phyloP scores from a whole-genome alignment of 352 stramenopile species.

The Phytophthora syringae region DNA sequence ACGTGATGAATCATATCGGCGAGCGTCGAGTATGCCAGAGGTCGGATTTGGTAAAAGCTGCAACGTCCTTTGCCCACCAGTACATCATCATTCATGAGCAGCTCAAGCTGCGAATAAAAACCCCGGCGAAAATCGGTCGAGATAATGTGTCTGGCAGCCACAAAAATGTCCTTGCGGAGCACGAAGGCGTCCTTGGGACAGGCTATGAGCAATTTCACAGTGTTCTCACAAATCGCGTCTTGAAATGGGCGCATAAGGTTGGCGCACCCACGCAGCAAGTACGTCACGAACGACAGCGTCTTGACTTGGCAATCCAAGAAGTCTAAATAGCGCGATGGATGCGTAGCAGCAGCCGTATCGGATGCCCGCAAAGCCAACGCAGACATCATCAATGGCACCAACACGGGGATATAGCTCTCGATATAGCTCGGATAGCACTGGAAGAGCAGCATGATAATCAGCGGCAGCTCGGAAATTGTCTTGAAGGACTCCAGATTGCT shows the following conservation, averaged over 20 bases:
- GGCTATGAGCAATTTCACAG: slow-evolving; percentile 95
- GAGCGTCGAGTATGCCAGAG: slow-evolving; percentile 96
- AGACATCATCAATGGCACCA: slow-evolving; percentile 98
- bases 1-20: slow-evolving; percentile 99
- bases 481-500: slow-evolving; percentile 93
- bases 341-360: slow-evolving; percentile 55
- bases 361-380: slow-evolving; percentile 89
- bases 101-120: slow-evolving; percentile 95
- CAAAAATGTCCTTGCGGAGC: slow-evolving; percentile 96
- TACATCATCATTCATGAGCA: slow-evolving; percentile 96
- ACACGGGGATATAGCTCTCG: slow-evolving; percentile 93
- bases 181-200: slow-evolving; percentile 96
- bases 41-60: slow-evolving; percentile 91
- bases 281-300: slow-evolving; percentile 98
- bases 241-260: slow-evolving; percentile 95
- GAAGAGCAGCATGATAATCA: slow-evolving; percentile 99
- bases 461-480: slow-evolving; percentile 96
- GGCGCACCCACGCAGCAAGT: slow-evolving; percentile 93
- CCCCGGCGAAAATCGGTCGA: slow-evolving; percentile 97
- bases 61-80: slow-evolving; percentile 89
- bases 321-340: slow-evolving; percentile 84
- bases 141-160: slow-evolving; percentile 96
- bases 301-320: slow-evolving; percentile 97
- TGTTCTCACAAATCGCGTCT: slow-evolving; percentile 93
- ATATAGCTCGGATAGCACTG: slow-evolving; percentile 98